These are phyloP conservation scores for Paragyromitra xinjiangensis DNA, from an alignment of 495 filamentous ascomycete species.

Conservation along the genomic window DNA sequence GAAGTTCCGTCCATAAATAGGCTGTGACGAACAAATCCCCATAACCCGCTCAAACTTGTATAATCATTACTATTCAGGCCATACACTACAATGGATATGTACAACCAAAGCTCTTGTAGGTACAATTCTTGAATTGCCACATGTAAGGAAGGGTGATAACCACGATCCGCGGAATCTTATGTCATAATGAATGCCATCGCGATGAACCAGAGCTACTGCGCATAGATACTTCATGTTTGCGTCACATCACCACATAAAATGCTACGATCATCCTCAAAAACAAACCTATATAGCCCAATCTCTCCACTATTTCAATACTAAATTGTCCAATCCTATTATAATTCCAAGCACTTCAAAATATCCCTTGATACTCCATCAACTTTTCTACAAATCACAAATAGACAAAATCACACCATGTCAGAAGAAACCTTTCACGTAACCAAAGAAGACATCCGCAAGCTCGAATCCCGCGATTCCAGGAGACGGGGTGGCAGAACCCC, in stretches of 20 bases:
- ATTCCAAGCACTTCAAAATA: not conserved
- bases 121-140: too few species aligned
- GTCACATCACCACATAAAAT: not conserved
- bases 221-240: conserved; percentile 19
- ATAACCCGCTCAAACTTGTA: too few species aligned
- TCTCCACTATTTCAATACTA: not conserved
- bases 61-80: too few species aligned
- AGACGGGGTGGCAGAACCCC: conserved; percentile 61
- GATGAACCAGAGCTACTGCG: not conserved
- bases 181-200: conserved; percentile 2
- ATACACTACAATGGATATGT: too few species aligned
- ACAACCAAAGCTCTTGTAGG: not conserved
- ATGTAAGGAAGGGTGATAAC: too few species aligned
- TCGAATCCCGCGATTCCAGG: conserved; percentile 62
- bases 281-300: not conserved
- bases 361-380: not conserved
- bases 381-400: not conserved
- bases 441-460: conserved; percentile 64
- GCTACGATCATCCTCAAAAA: not conserved
- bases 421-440: conserved; percentile 65
- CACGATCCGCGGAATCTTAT: not conserved
- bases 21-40: not conserved
- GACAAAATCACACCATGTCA: conserved; percentile 59
- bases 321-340: not conserved
- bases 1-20: conserved; percentile 4